phyloP scores from a whole-genome alignment of 208 protist genomes.

The Herpetomonas muscarum region DNA sequence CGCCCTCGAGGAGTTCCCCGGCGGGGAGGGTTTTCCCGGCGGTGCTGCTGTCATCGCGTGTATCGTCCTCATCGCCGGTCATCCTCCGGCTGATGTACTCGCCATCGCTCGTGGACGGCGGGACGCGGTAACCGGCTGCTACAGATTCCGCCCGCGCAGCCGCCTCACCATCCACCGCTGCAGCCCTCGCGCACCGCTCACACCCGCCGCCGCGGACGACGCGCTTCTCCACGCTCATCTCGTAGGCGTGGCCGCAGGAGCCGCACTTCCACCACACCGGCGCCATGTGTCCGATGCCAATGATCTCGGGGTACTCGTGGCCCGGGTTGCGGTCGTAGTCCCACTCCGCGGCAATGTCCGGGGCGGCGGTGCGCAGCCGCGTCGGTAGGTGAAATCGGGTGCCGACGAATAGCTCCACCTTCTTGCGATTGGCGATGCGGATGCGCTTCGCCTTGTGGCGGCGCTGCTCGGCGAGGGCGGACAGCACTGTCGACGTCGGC shows the following conservation, averaged over 20 bases:
- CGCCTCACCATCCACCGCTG: neutral
- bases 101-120: too few relatives aligned
- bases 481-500: neutral
- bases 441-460: conserved; percentile 39
- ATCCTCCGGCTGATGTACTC: too few relatives aligned
- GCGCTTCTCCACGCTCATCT: conserved; percentile 89
- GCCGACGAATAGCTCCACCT: conserved; percentile 81
- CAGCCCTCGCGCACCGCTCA: conserved; percentile 35
- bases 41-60: neutral
- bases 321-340: conserved; percentile 77
- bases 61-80: neutral
- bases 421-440: conserved; percentile 75
- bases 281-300: conserved; percentile 73
- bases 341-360: conserved; percentile 88
- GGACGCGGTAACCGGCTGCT: too few relatives aligned
- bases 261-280: conserved; percentile 79
- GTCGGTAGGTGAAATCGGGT: conserved; percentile 83
- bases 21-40: neutral
- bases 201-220: conserved; percentile 81
- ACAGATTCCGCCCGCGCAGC: neutral
- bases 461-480: neutral
- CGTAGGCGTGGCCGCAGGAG: conserved; percentile 43
- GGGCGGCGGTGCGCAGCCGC: conserved; percentile 74
- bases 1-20: conserved; percentile 41
- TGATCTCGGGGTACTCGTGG: conserved; percentile 82